phyloP scores from a whole-genome alignment of 2,329 filamentous ascomycete genomes.

The Ophiocordyceps australis region DNA sequence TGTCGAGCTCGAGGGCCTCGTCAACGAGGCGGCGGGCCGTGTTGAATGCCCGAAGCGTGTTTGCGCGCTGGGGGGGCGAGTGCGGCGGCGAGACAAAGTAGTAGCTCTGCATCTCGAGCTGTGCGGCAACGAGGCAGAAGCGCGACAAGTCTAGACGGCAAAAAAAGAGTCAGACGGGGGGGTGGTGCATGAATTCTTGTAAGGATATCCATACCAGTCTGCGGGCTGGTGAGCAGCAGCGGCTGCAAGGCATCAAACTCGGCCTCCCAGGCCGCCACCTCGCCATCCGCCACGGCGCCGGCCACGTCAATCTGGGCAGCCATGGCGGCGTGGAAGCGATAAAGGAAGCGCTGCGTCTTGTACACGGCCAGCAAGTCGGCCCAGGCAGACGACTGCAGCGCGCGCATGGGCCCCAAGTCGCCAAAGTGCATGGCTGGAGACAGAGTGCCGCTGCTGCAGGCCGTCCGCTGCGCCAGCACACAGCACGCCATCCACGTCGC shows the following conservation, averaged over 20 bases:
- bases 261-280: slow-evolving; percentile 29
- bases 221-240: slow-evolving; percentile 23
- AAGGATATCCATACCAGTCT: slow-evolving; percentile 22
- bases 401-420: slow-evolving; percentile 22
- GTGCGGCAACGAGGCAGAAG: slow-evolving; percentile 27
- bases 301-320: slow-evolving; percentile 25
- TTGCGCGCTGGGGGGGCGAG: slow-evolving; percentile 19
- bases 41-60: slow-evolving; percentile 26
- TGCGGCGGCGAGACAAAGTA: slow-evolving; percentile 26
- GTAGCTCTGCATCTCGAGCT: slow-evolving; percentile 33
- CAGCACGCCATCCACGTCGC: slow-evolving; percentile 35
- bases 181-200: not conserved
- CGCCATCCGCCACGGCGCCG: slow-evolving; percentile 24
- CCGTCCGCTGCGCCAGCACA: slow-evolving; percentile 28
- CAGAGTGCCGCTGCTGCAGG: slow-evolving; percentile 25
- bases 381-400: slow-evolving; percentile 20
- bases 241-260: slow-evolving; percentile 30
- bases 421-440: slow-evolving; percentile 31
- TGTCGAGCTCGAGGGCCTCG: slow-evolving; percentile 22
- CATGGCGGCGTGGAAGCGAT: slow-evolving; percentile 28
- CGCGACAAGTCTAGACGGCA: slow-evolving; percentile 21
- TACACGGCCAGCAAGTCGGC: slow-evolving; percentile 22
- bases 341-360: slow-evolving; percentile 30
- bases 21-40: slow-evolving; percentile 27
- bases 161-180: not conserved